Evolutionary conservation across 2,329 filamentous ascomycete species (phyloP).

Genomic region (Geosmithia flava): DNA sequence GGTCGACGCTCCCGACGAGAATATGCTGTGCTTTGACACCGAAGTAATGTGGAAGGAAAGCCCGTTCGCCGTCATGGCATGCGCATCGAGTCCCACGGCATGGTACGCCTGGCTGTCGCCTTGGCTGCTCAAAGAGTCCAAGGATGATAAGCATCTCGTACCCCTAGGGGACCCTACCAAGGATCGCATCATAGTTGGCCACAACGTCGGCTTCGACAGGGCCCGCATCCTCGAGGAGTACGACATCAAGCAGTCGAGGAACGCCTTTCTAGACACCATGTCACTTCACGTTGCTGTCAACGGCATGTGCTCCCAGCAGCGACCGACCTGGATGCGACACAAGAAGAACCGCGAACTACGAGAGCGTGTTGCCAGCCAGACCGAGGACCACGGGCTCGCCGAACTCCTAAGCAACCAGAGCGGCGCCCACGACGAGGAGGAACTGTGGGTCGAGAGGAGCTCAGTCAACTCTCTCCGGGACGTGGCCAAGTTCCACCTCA

Average conservation of each 20-base stretch:
- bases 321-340: conserved; percentile 95
- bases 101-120: conserved; percentile 99
- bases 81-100: conserved; percentile 73
- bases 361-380: conserved; percentile 64
- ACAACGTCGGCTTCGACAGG: conserved; percentile 92
- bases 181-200: conserved; percentile 73
- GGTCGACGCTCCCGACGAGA: conserved; percentile 66
- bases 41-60: conserved; percentile 95
- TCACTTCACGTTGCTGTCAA: conserved; percentile 95
- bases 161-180: conserved; percentile 68
- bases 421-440: conserved; percentile 70
- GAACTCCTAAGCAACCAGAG: conserved; percentile 56
- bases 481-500: conserved; percentile 92
- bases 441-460: conserved; percentile 89
- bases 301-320: conserved; percentile 94
- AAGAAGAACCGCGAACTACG: conserved; percentile 78
- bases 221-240: conserved; percentile 87
- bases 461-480: conserved; percentile 92
- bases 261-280: conserved; percentile 93
- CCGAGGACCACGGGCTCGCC: conserved; percentile 58
- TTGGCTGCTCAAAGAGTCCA: conserved; percentile 77
- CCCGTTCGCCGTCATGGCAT: conserved; percentile 92
- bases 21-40: conserved; percentile 84
- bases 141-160: conserved; percentile 68
- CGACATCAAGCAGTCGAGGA: conserved; percentile 66